phyloP scores from a whole-genome alignment of 1,139 yeast species.

The Candida sp. region DNA sequence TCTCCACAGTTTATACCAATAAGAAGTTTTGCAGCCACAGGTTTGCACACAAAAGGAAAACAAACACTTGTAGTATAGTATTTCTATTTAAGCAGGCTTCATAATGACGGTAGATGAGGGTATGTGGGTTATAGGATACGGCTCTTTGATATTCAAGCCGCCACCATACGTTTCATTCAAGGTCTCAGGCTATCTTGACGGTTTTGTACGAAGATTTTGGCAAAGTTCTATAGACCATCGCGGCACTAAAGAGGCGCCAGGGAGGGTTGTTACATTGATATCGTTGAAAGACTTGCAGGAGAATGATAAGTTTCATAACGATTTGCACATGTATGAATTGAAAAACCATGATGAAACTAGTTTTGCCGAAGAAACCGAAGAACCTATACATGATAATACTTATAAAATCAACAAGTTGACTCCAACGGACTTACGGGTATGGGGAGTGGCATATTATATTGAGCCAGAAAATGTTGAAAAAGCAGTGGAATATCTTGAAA shows the following conservation, averaged over 20 bases:
- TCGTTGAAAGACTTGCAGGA: constrained; percentile 48
- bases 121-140: constrained; percentile 89
- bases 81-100: too few relatives aligned
- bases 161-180: constrained; percentile 67
- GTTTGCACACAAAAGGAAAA: neutral
- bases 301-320: constrained; percentile 40
- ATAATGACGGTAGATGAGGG: constrained; percentile 15
- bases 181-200: constrained; percentile 72
- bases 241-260: constrained; percentile 83
- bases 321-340: constrained; percentile 41
- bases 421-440: constrained; percentile 51
- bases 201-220: constrained; percentile 86
- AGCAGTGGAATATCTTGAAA: constrained; percentile 68
- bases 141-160: constrained; percentile 87
- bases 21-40: neutral
- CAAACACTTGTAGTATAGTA: neutral
- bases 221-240: constrained; percentile 88
- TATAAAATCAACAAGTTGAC: constrained; percentile 18
- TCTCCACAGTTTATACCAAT: neutral
- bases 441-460: constrained; percentile 88
- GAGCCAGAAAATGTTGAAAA: constrained; percentile 57
- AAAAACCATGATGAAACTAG: constrained; percentile 10
- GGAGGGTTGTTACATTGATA: constrained; percentile 81
- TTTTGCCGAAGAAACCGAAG: constrained; percentile 5
- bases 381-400: constrained; percentile 6